These are phyloP conservation scores for Stentor roeselii DNA, from an alignment of 73 alveolate species.

Conservation along the genomic window DNA sequence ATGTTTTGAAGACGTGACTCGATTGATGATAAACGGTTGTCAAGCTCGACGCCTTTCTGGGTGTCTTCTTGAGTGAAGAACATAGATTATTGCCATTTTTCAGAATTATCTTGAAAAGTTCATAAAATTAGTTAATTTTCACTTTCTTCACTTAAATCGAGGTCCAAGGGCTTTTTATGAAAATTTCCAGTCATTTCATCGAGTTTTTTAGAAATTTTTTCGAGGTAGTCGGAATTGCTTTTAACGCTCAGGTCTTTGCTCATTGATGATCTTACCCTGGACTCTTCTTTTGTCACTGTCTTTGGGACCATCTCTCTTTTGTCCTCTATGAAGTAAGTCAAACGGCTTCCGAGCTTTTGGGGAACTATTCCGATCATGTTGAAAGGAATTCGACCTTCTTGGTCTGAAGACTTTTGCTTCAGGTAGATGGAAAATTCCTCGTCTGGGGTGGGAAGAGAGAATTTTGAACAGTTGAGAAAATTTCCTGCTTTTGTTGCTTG, in stretches of 20 bases:
- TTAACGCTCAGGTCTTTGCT: not conserved
- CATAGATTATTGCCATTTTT: too few relatives aligned
- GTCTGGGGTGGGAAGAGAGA: not conserved
- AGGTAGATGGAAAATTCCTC: not conserved
- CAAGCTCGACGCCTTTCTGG: not conserved
- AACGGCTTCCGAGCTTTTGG: not conserved
- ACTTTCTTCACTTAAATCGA: too few relatives aligned
- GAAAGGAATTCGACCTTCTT: not conserved
- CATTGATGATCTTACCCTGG: not conserved
- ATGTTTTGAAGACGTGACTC: not conserved
- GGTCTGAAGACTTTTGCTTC: slow-evolving; percentile 1
- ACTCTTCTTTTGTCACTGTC: not conserved
- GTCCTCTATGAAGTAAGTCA: slow-evolving; percentile 17
- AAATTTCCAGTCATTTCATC: too few relatives aligned
- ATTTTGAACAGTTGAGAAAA: not conserved
- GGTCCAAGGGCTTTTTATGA: too few relatives aligned
- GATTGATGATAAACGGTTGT: not conserved
- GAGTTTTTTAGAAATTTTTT: not conserved
- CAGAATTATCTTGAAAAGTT: too few relatives aligned
- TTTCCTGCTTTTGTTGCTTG: not conserved
- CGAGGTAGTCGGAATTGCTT: not conserved
- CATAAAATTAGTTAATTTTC: too few relatives aligned
- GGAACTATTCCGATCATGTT: slow-evolving; percentile 26
- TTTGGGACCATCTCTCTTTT: not conserved
- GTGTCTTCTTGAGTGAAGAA: not conserved